Base-by-base conservation (phyloP, 306 rosid species). In the Malus sieversii region DNA sequence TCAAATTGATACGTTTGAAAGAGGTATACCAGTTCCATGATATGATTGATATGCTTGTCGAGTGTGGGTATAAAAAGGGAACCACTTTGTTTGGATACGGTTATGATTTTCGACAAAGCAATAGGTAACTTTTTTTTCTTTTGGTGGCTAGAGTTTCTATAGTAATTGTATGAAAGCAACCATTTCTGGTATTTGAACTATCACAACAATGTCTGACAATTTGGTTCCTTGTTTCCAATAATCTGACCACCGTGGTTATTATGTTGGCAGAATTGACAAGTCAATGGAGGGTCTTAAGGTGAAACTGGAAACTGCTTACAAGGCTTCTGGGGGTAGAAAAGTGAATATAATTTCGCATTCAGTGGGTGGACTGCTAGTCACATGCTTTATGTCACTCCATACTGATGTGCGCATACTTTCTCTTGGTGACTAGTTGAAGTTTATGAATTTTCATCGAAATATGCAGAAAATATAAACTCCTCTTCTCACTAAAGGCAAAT, bases 41-140 rank as follows among this genome's bases (percentile, higher is more conserved):
- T 75, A 87, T 94, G 93, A 94, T 94, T 73, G 91, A 88, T 40
- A 88, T 90, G 96, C 97, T 94, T 62, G 83, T 94, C 63, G 84
- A 48, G 51, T 92, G 97, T 62, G 97, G 98, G 14, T 90, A 88
- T 75, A 82, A 88, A 81, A 92, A 94, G 79, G 98, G 98, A 69
- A 86, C 96, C 77, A 94, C 98, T 42, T 86, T 91, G 85, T 94
- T 92, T 85, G 98, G 98, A 68, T 94, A 79, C 68, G 98, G 98
- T 76, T 94, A 94, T 74, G 98, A 94, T 81, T 92, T 94, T 86
- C 80, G 97, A 78, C 98, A 94, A 84, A 94, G 98, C 87, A 90
- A 85, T 79, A 84, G 98, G 98, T 94, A 84, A 66, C 60, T 20
- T 64, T 52, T 57, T 61, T 62, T 51, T 48, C 51, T 48, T 62